Percentiles rank a stretch among this genome's conserved stretches.
Evolutionary conservation across 768 basidiomycete genomes (phyloP).

Genomic region (Leccinum obscurum): DNA sequence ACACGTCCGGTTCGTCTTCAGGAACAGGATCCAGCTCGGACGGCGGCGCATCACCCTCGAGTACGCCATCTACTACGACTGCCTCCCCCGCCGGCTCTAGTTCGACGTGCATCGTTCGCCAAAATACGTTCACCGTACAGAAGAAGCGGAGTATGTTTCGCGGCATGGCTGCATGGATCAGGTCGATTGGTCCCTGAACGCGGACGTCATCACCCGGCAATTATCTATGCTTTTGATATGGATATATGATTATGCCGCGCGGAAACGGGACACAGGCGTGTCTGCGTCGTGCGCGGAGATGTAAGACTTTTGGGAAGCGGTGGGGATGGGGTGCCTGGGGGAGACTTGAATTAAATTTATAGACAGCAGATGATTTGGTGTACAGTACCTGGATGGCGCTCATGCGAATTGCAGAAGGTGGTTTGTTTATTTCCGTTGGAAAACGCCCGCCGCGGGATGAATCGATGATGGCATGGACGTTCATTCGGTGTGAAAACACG

Average conservation of each 20-base stretch:
- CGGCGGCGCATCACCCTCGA: background rate
- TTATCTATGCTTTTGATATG: slow-evolving; percentile 3
- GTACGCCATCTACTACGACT: slow-evolving; percentile 1
- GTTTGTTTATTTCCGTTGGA: slow-evolving; percentile 5
- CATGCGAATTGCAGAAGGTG: background rate
- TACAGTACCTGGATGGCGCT: background rate
- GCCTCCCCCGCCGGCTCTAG: slow-evolving; percentile 7
- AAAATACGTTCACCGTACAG: slow-evolving; percentile 20
- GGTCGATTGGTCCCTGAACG: slow-evolving; percentile 17
- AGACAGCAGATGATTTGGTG: background rate
- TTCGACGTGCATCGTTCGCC: slow-evolving; percentile 20
- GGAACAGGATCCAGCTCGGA: background rate
- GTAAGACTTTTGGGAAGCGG: background rate
- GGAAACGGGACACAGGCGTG: background rate
- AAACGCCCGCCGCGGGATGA: background rate
- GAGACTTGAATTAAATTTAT: background rate
- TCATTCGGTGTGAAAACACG: background rate
- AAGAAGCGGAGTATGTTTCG: slow-evolving; percentile 17
- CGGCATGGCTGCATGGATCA: slow-evolving; percentile 24
- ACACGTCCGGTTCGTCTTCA: slow-evolving; percentile 16
- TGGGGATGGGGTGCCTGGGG: background rate
- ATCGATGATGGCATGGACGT: background rate
- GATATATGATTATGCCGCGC: background rate
- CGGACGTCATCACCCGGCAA: background rate
- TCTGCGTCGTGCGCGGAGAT: background rate